These are phyloP conservation scores for Eucalyptus globulus DNA, from an alignment of 345 rosid species.

Conservation along the genomic window DNA sequence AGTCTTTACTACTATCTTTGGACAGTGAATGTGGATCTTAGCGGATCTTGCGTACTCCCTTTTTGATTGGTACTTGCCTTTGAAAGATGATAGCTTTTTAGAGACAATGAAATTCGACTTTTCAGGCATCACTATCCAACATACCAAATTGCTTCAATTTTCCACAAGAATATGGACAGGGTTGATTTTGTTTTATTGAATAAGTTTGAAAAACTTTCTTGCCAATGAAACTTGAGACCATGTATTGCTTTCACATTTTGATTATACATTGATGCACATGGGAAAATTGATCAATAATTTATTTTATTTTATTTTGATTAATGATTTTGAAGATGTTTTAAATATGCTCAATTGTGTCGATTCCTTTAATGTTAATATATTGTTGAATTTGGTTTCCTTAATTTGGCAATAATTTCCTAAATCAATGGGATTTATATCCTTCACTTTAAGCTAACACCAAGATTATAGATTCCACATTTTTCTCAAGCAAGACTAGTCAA, in stretches of 20 bases:
- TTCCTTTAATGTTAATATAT: not conserved
- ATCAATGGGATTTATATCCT: not conserved
- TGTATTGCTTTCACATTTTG: not conserved
- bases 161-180: not conserved
- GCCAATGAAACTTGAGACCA: not conserved
- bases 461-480: not conserved
- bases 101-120: not conserved
- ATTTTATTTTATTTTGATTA: not conserved
- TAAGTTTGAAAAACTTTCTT: not conserved
- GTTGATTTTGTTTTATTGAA: not conserved
- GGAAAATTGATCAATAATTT: not conserved
- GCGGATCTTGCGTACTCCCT: fast-evolving
- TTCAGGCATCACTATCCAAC: not conserved
- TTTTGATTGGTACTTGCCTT: not conserved
- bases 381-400: not conserved
- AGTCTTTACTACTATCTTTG: not conserved
- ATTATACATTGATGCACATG: not conserved
- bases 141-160: not conserved
- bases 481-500: not conserved
- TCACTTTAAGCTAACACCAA: not conserved
- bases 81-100: not conserved
- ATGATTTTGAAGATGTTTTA: not conserved
- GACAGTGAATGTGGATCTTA: not conserved
- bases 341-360: not conserved
- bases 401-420: not conserved